These are phyloP conservation scores for Canna indica DNA, from an alignment of 176 grass and related monocot genomes.

Conservation along the genomic window DNA sequence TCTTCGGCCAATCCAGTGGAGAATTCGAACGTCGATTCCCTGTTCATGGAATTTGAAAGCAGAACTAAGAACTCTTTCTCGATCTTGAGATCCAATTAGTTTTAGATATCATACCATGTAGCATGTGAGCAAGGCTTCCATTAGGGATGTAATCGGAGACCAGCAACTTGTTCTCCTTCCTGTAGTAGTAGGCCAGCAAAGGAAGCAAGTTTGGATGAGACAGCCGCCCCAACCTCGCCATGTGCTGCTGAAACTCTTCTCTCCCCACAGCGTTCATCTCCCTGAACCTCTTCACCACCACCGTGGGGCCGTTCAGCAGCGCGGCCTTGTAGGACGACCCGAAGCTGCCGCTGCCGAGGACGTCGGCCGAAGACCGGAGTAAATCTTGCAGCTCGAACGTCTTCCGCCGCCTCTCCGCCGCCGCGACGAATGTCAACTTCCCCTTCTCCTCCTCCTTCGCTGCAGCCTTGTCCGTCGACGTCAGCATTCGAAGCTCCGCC, in stretches of 20 bases:
- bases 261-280: conserved; percentile 56
- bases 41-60: conserved; percentile 14
- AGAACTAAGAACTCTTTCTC: no score
- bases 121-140: conserved; percentile 74
- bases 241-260: conserved; percentile 76
- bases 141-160: conserved; percentile 52
- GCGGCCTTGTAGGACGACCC: conserved; percentile 84
- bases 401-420: conserved; percentile 19
- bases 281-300: conserved; percentile 90
- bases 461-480: background rate
- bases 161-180: conserved; percentile 84
- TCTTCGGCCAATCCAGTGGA: conserved; percentile 50
- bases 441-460: conserved; percentile 16
- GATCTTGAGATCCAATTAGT: no score
- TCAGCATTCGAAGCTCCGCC: conserved; percentile 18
- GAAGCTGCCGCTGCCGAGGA: conserved; percentile 78
- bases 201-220: conserved; percentile 76
- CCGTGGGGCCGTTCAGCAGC: conserved; percentile 29
- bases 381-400: conserved; percentile 82
- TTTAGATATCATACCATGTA: conserved; percentile 66
- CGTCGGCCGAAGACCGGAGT: conserved; percentile 64
- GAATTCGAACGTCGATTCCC: conserved; percentile 37
- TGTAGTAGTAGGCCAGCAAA: conserved; percentile 75
- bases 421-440: conserved; percentile 52
- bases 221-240: conserved; percentile 57